Percentiles rank a stretch among this genome's conserved stretches.
These are phyloP conservation scores for Geopyxis carbonaria DNA, from an alignment of 495 filamentous ascomycete genomes.

Conservation along the genomic window DNA sequence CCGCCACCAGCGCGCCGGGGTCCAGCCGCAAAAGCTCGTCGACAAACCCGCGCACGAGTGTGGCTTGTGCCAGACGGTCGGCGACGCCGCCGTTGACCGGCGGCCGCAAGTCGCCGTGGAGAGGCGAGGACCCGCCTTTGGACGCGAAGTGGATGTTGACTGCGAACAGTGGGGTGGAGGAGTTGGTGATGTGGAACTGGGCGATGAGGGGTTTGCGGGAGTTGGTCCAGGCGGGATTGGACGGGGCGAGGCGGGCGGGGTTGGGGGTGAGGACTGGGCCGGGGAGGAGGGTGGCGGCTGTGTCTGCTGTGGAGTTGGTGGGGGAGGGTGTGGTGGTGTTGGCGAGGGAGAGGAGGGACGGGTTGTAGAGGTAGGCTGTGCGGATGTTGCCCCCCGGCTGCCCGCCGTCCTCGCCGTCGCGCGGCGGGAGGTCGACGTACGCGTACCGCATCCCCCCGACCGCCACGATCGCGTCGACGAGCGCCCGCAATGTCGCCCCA, in stretches of 20 bases:
- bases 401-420: constrained; percentile 37
- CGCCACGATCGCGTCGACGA: constrained; percentile 28
- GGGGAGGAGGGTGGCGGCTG: constrained; percentile 33
- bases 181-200: constrained; percentile 34
- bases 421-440: constrained; percentile 34
- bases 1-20: constrained; percentile 30
- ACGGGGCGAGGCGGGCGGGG: constrained; percentile 41
- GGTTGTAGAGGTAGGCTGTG: constrained; percentile 42
- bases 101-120: constrained; percentile 42
- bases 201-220: constrained; percentile 43
- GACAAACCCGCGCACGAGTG: constrained; percentile 31
- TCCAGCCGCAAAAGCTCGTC: constrained; percentile 30
- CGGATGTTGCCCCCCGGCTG: constrained; percentile 49
- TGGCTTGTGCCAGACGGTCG: constrained; percentile 31
- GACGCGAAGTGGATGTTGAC: constrained; percentile 42
- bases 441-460: constrained; percentile 30
- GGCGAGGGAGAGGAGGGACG: constrained; percentile 32
- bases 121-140: constrained; percentile 39
- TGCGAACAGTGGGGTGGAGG: constrained; percentile 35
- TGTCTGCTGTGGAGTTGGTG: constrained; percentile 29
- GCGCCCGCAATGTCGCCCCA: constrained; percentile 32
- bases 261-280: constrained; percentile 38
- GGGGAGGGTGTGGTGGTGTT: too few relatives aligned
- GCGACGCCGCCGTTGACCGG: constrained; percentile 41
- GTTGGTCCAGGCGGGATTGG: constrained; percentile 34